phyloP scores from a whole-genome alignment of 371 early-diverging fungal species.

The Saksenaea vasiformis region DNA sequence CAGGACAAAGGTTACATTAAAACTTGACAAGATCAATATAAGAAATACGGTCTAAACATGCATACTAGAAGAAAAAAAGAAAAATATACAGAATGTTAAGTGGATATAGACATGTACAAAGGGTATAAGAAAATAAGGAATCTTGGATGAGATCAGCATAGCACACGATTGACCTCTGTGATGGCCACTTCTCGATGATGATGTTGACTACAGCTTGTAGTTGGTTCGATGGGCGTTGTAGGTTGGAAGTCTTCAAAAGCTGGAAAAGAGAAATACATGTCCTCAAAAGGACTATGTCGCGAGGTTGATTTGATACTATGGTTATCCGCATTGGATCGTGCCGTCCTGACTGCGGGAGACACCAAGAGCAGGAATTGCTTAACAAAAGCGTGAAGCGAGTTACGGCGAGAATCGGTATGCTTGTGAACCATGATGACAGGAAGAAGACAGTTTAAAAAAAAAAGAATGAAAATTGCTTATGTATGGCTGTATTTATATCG shows the following conservation, averaged over 20 bases:
- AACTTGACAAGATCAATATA: neutral
- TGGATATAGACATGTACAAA: neutral
- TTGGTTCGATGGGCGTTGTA: constrained; percentile 13
- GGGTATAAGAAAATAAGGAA: neutral
- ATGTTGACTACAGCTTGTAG: constrained; percentile 11
- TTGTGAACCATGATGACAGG: constrained; percentile 6
- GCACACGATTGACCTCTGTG: neutral
- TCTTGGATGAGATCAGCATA: neutral
- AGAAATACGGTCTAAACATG: constrained; percentile 1
- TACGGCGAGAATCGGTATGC: neutral
- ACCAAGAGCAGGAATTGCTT: constrained; percentile 26
- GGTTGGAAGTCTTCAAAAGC: constrained; percentile 16
- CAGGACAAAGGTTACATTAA: neutral
- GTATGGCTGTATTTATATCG: neutral
- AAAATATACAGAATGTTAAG: neutral
- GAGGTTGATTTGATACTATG: constrained; percentile 8
- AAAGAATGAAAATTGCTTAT: neutral
- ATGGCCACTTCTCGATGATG: neutral
- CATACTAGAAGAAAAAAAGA: neutral
- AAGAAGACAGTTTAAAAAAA: neutral
- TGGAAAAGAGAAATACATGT: constrained; percentile 11
- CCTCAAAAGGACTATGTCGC: constrained; percentile 31
- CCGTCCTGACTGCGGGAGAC: constrained; percentile 9
- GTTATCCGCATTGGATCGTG: neutral
- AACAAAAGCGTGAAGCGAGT: constrained; percentile 32